Evolutionary conservation across 148 eudicot genomes (phyloP), one percentile per base, ranked within the genome.

Genomic region (Simmondsia chinensis): DNA sequence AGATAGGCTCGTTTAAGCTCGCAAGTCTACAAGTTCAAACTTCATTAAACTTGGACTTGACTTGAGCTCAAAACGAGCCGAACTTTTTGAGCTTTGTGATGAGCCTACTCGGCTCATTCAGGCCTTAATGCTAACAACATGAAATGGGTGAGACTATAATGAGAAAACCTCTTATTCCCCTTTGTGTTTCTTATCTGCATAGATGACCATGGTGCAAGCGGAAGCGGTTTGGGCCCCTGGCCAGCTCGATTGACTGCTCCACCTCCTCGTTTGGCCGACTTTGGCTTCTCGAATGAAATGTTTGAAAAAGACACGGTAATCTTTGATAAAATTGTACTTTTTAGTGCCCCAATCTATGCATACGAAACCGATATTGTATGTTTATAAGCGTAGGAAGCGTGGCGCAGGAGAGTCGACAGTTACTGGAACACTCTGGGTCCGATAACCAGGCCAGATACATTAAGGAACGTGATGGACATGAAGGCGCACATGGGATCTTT

Each of bases 381-480:
- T n/a, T n/a, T n/a, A 29, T 3, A 12, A 27, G 9, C 40, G 42
- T 52, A 71, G 76, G 63, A 57, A 25, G 34, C 54, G 9, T 71
- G 76, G 76, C 68, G 61, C 8, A 34, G 26, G 29, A 71, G 76
- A 66, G 68, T 65, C 26, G 63, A 60, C n/a, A 57, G 46, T 28
- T 71, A 71, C 47, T 71, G 76, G 76, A 61, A 48, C 23, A 16
- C 65, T 8, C 39, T 70, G 52, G 46, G 33, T 9, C 63, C 66
- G 1, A 64, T 54, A 37, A 50, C 60, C 15, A 45, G 47, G 47
- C 60, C 57, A 14, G 56, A 71, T 42, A 60, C 76, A 11, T 21
- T 65, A 20, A 48, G 76, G 30, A 71, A 71, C 51, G 6, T 71
- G 41, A 65, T 71, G 76, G 76, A 71, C 37, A 71, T 71, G 76